These are phyloP conservation scores for Obba rivulosa DNA, from an alignment of 768 basidiomycete species.

Conservation along the genomic window DNA sequence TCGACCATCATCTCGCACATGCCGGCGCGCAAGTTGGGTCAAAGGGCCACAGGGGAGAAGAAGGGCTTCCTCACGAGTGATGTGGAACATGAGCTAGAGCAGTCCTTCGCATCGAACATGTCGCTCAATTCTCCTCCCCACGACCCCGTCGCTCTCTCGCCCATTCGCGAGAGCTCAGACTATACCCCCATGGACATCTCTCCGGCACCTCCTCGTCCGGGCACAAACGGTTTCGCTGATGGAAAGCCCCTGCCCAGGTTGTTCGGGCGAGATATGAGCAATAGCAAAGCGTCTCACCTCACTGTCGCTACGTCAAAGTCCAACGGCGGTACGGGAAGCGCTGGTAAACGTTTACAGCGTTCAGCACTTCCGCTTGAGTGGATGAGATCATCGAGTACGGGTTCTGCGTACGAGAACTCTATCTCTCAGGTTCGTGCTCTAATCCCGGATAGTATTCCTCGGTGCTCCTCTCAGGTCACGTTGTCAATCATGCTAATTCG, in stretches of 20 bases:
- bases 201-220: slow-evolving; percentile 42
- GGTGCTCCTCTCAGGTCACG: no score
- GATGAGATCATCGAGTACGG: slow-evolving; percentile 29
- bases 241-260: slow-evolving; percentile 36
- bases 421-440: slow-evolving; percentile 24
- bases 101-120: slow-evolving; percentile 79
- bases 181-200: slow-evolving; percentile 80
- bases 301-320: slow-evolving; percentile 25
- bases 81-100: slow-evolving; percentile 70
- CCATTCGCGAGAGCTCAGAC: slow-evolving; percentile 38
- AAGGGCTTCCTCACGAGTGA: slow-evolving; percentile 72
- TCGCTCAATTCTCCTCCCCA: slow-evolving; percentile 70
- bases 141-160: slow-evolving; percentile 38
- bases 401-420: slow-evolving; percentile 17
- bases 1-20: slow-evolving; percentile 23
- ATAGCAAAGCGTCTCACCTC: slow-evolving; percentile 28
- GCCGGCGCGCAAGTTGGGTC: no score
- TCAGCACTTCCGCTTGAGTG: slow-evolving; percentile 61
- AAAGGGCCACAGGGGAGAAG: slow-evolving; percentile 28
- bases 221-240: slow-evolving; percentile 22
- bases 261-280: slow-evolving; percentile 74
- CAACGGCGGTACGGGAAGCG: slow-evolving; percentile 31
- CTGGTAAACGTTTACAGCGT: slow-evolving; percentile 54
- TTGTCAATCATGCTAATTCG: no score
- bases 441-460: slow-evolving; percentile 1